Evolutionary conservation across 2,329 filamentous ascomycete genomes (phyloP), one percentile per base, ranked within the genome.

Genomic region (Pezicula carpinea): DNA sequence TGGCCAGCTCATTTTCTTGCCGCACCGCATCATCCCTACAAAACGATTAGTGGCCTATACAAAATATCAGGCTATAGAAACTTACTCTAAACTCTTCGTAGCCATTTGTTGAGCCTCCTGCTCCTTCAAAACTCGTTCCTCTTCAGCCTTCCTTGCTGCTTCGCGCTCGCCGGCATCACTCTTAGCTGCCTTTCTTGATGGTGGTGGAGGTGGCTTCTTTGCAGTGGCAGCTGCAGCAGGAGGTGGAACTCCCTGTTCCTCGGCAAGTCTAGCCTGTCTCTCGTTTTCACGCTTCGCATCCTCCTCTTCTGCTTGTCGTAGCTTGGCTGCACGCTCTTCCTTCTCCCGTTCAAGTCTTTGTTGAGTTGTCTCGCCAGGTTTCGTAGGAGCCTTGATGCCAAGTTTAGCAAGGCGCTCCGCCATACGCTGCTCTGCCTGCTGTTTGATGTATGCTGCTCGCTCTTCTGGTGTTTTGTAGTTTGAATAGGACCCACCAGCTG

Each of bases 361-460:
- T 47, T 86, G 80, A 29, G 90, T 72, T 23, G 83, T 87, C 69
- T 99, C 93, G 3, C 85, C 84, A 33, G 84, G 71, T 63, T 95
- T 95, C 15, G 76, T 75, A 5, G 88, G 85, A 23, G 89, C 83
- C 66, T 89, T 95, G 63, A 99, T 86, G 31, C 93, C 93, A 51
- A 97, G 79, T 39, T 92, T 92, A 50, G 93, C 93, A 60, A 99
- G 80, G 50, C 93, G 85, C 67, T 97, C 93, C 31, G 93, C 92
- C 86, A 99, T 97, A 50, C 92, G 88, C 64, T 92, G 89, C 66
- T 97, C 91, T 7, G 93, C 95, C 65, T 96, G 92, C 66, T 96
- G 91, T 65, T 95, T 95, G 63, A 97, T 96, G 61, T 95, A 96
- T 5, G 92, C 90, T 31, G 95, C 90, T 46, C 93, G 82, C 61